phyloP scores from a whole-genome alignment of 2,329 filamentous ascomycete species.

The Penicillium glabrum region DNA sequence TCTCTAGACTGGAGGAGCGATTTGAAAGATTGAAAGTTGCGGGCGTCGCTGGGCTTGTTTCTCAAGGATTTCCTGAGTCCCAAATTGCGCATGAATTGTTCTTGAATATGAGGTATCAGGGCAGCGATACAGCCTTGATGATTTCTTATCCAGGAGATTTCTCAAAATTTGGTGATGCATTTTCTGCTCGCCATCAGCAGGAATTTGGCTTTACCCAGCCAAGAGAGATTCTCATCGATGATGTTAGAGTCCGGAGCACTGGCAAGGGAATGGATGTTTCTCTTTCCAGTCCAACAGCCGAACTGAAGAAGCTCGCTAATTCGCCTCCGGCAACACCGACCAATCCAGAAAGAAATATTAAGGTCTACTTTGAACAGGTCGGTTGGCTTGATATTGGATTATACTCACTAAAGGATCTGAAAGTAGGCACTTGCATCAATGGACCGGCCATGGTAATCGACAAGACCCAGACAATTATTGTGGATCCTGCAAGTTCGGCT shows the following conservation, averaged over 20 bases:
- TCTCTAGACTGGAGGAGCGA: conserved; percentile 20
- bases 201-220: conserved; percentile 43
- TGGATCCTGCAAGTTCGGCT: conserved; percentile 13
- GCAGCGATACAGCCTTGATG: conserved; percentile 47
- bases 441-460: conserved; percentile 60
- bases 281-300: background rate
- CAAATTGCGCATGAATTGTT: background rate
- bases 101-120: conserved; percentile 41
- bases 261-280: background rate
- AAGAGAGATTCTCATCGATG: conserved; percentile 42
- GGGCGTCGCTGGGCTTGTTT: conserved; percentile 29
- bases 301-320: background rate
- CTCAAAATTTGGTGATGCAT: conserved; percentile 36
- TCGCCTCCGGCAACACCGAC: background rate
- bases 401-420: conserved; percentile 27
- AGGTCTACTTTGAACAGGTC: conserved; percentile 28
- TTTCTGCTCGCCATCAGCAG: conserved; percentile 30
- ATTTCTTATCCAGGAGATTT: conserved; percentile 35
- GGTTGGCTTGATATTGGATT: conserved; percentile 28
- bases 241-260: conserved; percentile 30
- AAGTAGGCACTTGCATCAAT: conserved; percentile 19
- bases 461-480: conserved; percentile 58
- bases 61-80: background rate
- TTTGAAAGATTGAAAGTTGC: conserved; percentile 37
- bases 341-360: background rate